Percentiles rank a stretch among this genome's conserved stretches.
Conservation (phyloP, 2,329 filamentous ascomycete genomes). For the Diaporthe longicolla region DNA sequence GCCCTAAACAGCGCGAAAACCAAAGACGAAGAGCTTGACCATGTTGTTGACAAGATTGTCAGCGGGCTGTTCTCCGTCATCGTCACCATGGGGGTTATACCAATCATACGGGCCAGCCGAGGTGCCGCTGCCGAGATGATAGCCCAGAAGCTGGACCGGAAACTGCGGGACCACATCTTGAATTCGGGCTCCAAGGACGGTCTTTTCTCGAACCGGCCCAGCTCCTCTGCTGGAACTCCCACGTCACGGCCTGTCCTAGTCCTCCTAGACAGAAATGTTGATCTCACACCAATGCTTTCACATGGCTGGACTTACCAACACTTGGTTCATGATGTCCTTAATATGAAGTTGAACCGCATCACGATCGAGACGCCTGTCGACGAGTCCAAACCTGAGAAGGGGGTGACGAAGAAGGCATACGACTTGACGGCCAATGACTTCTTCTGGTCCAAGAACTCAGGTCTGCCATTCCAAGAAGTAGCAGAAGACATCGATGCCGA, state of each 20-base stretch:
- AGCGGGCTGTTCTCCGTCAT: constrained; percentile 97
- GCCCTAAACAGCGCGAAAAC: constrained; percentile 95
- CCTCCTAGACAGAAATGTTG: constrained; percentile 94
- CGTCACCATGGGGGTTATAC: constrained; percentile 98
- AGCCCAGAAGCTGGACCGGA: constrained; percentile 92
- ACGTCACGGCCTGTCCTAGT: constrained; percentile 89
- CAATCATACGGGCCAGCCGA: constrained; percentile 94
- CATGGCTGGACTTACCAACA: constrained; percentile 90
- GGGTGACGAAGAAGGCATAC: constrained; percentile 87
- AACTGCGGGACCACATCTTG: constrained; percentile 94
- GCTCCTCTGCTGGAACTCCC: constrained; percentile 71
- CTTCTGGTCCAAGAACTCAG: constrained; percentile 96
- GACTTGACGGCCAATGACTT: constrained; percentile 92
- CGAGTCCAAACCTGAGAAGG: constrained; percentile 80
- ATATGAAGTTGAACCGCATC: constrained; percentile 83
- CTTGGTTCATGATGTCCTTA: constrained; percentile 79
- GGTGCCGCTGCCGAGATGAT: constrained; percentile 95
- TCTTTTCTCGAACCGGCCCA: constrained; percentile 83
- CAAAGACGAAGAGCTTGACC: constrained; percentile 89
- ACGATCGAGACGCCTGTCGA: constrained; percentile 89
- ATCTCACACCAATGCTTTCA: constrained; percentile 97
- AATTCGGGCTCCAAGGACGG: constrained; percentile 91
- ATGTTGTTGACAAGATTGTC: constrained; percentile 90
- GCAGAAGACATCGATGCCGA: constrained; percentile 78
- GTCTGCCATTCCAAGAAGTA: constrained; percentile 79